These are phyloP conservation scores for Viola pubescens DNA, from an alignment of 441 rosid genomes.

Conservation along the genomic window DNA sequence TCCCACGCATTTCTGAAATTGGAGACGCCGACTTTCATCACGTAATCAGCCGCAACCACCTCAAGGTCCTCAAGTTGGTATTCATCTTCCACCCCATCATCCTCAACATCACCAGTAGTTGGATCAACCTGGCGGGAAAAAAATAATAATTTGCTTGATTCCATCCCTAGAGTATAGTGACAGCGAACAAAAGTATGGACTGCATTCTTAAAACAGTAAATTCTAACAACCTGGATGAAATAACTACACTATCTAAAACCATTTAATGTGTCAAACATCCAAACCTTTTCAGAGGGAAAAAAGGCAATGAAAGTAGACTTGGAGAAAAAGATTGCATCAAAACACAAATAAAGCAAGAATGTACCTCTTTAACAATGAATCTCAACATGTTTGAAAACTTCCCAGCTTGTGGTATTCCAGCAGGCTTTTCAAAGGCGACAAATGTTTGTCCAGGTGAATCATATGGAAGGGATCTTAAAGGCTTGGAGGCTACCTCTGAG, in stretches of 20 bases:
- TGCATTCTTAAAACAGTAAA: too few species aligned
- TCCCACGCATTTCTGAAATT: conserved; percentile 98
- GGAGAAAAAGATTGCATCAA: neutral
- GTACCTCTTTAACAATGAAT: conserved; percentile 88
- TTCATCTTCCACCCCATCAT: conserved; percentile 96
- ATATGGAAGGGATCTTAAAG: conserved; percentile 74
- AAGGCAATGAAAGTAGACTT: neutral
- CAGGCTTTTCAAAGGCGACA: conserved; percentile 85
- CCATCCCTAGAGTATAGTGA: too few species aligned
- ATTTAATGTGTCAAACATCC: too few species aligned
- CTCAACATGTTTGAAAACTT: conserved; percentile 85
- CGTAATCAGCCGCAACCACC: conserved; percentile 86
- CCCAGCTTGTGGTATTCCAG: conserved; percentile 67
- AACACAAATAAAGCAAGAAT: neutral
- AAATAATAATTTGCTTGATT: too few species aligned
- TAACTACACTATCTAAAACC: too few species aligned
- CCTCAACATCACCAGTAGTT: conserved; percentile 78
- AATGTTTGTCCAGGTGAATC: conserved; percentile 89
- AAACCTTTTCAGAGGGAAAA: too few species aligned
- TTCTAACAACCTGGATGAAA: too few species aligned
- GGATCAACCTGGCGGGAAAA: conserved; percentile 68
- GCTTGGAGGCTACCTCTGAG: conserved; percentile 50
- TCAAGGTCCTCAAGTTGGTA: conserved; percentile 96
- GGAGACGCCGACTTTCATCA: conserved; percentile 68
- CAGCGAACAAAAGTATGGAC: too few species aligned